Evolutionary conservation across 768 basidiomycete species (phyloP).

Genomic region (Postia placenta): DNA sequence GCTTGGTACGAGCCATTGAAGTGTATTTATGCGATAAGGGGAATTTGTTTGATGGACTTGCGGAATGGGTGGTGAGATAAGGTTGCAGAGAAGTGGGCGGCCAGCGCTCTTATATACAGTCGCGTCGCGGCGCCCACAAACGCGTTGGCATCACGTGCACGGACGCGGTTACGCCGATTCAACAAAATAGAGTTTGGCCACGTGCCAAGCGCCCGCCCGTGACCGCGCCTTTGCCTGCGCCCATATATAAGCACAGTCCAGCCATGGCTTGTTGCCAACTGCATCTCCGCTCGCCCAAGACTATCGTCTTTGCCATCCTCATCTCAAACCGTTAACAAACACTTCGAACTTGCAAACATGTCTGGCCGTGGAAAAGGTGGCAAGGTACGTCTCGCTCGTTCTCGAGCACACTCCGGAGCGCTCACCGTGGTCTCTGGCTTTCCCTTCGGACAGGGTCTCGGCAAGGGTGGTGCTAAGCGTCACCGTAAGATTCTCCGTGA

Average conservation of each 20-base stretch:
- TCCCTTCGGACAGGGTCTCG: conserved; percentile 48
- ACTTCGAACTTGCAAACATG: conserved; percentile 27
- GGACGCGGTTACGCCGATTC: conserved; percentile 17
- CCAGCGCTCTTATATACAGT: conserved; percentile 16
- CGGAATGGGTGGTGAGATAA: background rate
- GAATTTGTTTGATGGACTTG: background rate
- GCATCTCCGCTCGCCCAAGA: conserved; percentile 4
- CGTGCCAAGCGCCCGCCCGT: conserved; percentile 13
- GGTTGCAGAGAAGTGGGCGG: background rate
- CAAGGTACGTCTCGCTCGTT: conserved; percentile 39
- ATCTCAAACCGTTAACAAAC: conserved; percentile 6
- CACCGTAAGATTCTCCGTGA: conserved; percentile 79
- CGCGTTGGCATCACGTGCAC: conserved; percentile 16
- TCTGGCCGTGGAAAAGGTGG: conserved; percentile 79
- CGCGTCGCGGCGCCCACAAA: conserved; percentile 14
- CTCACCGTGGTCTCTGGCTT: background rate
- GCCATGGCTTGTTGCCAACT: conserved; percentile 1
- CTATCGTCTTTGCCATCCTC: conserved; percentile 3
- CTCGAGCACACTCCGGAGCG: background rate
- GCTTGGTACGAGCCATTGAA: conserved; percentile 68
- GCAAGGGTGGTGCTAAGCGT: conserved; percentile 76
- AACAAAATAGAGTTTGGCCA: conserved; percentile 20
- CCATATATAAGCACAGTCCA: conserved; percentile 18
- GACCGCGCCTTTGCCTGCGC: too few relatives aligned
- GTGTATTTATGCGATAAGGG: background rate